Conservation (phyloP, 352 stramenopile species). For the Phytopythium oedochilum region DNA sequence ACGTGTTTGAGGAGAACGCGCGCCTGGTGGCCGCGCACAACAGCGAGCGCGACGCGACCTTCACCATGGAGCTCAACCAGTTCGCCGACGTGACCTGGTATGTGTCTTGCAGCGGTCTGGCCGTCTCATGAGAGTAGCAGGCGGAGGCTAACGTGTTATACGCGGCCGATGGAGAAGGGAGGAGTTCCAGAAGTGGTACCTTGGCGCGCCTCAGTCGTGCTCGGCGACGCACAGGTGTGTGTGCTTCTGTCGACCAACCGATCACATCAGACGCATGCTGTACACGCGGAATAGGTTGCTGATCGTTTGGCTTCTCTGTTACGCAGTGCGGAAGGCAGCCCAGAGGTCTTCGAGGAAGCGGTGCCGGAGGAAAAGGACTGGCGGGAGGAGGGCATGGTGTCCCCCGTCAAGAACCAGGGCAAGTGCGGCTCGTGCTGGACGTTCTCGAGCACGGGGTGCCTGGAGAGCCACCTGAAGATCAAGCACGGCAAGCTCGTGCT, state of each 20-base stretch:
- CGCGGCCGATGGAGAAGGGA: conserved; percentile 19
- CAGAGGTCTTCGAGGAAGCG: conserved; percentile 19
- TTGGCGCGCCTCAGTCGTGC: conserved; percentile 64
- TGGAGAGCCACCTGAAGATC: conserved; percentile 96
- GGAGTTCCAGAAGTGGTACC: conserved; percentile 71
- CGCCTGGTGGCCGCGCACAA: conserved; percentile 65
- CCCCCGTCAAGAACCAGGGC: conserved; percentile 98
- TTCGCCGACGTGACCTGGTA: conserved; percentile 76
- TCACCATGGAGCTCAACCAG: conserved; percentile 71
- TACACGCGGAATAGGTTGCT: background rate
- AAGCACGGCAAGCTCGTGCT: conserved; percentile 89
- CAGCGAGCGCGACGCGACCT: conserved; percentile 28
- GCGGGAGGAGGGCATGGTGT: conserved; percentile 90
- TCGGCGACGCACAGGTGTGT: conserved; percentile 43
- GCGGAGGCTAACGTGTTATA: background rate
- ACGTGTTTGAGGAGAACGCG: conserved; percentile 60
- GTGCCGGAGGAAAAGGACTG: conserved; percentile 93
- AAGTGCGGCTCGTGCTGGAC: conserved; percentile 98
- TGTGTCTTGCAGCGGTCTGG: background rate
- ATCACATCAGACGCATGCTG: too few relatives aligned
- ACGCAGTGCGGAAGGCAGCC: too few relatives aligned
- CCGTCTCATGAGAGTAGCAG: background rate
- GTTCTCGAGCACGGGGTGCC: conserved; percentile 96
- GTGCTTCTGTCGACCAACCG: background rate
- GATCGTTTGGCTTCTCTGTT: background rate